A percentile compares a stretch with the other conserved stretches of the same genome.
These are phyloP conservation scores for Salix purpurea DNA, from an alignment of 345 rosid genomes.

Conservation along the genomic window DNA sequence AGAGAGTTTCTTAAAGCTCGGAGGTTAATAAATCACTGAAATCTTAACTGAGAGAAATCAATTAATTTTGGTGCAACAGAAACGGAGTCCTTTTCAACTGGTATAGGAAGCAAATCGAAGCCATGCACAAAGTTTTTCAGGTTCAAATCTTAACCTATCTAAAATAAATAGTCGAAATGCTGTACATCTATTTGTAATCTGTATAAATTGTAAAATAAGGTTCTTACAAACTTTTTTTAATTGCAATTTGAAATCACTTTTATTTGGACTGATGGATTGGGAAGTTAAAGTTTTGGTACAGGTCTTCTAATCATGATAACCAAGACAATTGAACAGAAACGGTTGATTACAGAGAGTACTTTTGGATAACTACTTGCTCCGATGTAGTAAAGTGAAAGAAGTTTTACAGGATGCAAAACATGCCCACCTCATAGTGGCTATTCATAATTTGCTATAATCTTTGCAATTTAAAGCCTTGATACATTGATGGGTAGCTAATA, in stretches of 20 bases:
- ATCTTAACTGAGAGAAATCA: slow-evolving; percentile 53
- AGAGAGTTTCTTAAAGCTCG: slow-evolving; percentile 22
- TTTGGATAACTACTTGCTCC: slow-evolving; percentile 42
- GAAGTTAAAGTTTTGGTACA: slow-evolving; percentile 60
- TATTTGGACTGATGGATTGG: slow-evolving; percentile 59
- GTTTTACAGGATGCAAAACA: slow-evolving; percentile 34
- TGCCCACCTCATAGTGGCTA: slow-evolving; percentile 19
- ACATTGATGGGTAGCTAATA: slow-evolving; percentile 9
- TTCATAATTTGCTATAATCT: slow-evolving; percentile 11
- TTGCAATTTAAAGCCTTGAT: slow-evolving; percentile 17
- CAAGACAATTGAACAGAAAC: slow-evolving; percentile 45
- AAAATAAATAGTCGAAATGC: slow-evolving; percentile 46
- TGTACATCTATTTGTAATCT: slow-evolving; percentile 35
- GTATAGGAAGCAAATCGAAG: slow-evolving; percentile 96
- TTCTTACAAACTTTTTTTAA: slow-evolving; percentile 10
- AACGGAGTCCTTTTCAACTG: slow-evolving; percentile 70
- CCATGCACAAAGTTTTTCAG: slow-evolving; percentile 98
- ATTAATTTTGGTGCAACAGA: slow-evolving; percentile 75
- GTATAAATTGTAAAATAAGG: slow-evolving; percentile 26
- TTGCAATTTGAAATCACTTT: slow-evolving; percentile 32
- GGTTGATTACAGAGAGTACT: slow-evolving; percentile 39
- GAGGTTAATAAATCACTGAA: slow-evolving; percentile 38
- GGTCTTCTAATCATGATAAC: slow-evolving; percentile 56
- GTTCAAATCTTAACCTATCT: slow-evolving; percentile 72
- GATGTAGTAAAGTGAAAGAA: slow-evolving; percentile 41